Evolutionary conservation across 495 filamentous ascomycete genomes (phyloP).

Genomic region (Lepidopterella palustris): DNA sequence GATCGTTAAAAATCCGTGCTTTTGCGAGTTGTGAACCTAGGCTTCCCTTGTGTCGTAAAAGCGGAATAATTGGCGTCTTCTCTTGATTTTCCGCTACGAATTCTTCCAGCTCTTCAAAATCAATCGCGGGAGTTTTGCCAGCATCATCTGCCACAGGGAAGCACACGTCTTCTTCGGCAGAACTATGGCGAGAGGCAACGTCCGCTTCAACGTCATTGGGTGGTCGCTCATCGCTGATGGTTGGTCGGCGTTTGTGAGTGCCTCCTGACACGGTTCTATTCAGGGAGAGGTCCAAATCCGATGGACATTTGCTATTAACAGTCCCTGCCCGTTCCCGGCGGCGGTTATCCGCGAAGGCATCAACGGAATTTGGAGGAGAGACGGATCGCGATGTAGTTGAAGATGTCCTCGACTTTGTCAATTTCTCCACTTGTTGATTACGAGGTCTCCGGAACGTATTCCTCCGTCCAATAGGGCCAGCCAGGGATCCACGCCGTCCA

Average conservation of each 20-base stretch:
- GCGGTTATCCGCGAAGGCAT: constrained; percentile 83
- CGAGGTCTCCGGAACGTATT: constrained; percentile 35
- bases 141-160: constrained; percentile 57
- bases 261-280: constrained; percentile 65
- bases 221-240: constrained; percentile 53
- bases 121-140: constrained; percentile 58
- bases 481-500: constrained; percentile 17
- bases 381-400: constrained; percentile 60
- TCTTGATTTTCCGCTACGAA: constrained; percentile 61
- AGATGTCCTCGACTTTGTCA: constrained; percentile 44
- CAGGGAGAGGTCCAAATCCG: constrained; percentile 54
- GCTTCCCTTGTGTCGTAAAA: constrained; percentile 45
- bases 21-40: constrained; percentile 46
- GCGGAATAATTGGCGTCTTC: constrained; percentile 35
- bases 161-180: constrained; percentile 77
- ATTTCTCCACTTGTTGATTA: constrained; percentile 41
- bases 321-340: constrained; percentile 62
- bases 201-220: constrained; percentile 42
- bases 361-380: constrained; percentile 93
- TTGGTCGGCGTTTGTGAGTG: constrained; percentile 56
- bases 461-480: constrained; percentile 19
- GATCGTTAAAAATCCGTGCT: constrained; percentile 57
- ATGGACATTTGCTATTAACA: constrained; percentile 52
- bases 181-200: constrained; percentile 36
- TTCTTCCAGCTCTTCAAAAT: constrained; percentile 83